Evolutionary conservation across 306 rosid species (phyloP), one percentile per base, ranked within the genome.

Genomic region (Acacia melanoxylon): DNA sequence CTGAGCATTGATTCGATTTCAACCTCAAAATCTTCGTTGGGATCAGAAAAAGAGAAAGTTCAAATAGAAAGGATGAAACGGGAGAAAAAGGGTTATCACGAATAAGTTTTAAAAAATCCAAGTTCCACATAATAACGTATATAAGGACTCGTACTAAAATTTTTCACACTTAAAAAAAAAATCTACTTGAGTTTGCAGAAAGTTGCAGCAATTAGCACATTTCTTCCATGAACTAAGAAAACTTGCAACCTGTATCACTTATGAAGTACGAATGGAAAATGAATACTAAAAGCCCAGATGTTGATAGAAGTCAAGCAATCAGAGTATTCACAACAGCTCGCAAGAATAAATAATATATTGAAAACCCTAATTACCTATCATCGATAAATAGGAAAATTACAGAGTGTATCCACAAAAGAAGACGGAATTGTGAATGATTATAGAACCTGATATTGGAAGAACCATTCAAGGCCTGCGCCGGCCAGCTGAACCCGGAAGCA

Each of bases 401-500:
- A 62, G 31, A 70, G 72, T 22, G 75, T 31, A 58, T 11, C 10
- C 16, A 8, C 13, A 72, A 72, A 72, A 68, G 71, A 72, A 74
- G 42, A 61, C 25, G 8, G 3, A 66, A 51, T 66, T 66, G 35
- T 1, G 22, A 12, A 73, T 35, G 68, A 63, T 63, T 17, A 29
- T 16, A 62, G 74, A 78, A 95, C 99, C 95, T 86, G 77, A 81
- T 83, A 83, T 80, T 85, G 17, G 91, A 65, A 37, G 89, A 56
- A 19, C 82, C 92, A 63, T 83, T 80, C 29, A 91, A 35, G 82
- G 94, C 66, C 10, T 85, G 93, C 3, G 82, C 87, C 16, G 94
- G 83, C 98, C 99, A 95, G 75, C 80, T 54, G 86, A 95, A 95
- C 37, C 86, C 90, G 9, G 94, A 78, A 46, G 86, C 71, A 17